Conservation (phyloP, 345 rosid species). For the Kernera saxatilis region DNA sequence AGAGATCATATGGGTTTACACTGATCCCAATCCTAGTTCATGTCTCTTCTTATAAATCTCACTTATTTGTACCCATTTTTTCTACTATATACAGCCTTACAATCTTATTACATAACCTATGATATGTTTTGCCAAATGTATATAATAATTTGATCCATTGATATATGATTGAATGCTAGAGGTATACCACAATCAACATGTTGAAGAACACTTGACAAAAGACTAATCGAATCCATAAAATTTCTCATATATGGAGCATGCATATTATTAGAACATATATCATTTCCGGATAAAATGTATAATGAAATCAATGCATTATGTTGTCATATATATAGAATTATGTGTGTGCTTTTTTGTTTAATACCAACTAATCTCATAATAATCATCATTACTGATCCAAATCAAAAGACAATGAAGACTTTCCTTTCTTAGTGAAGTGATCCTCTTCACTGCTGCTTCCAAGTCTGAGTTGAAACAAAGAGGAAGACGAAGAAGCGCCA, state of each 20-base stretch:
- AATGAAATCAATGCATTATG: constrained; percentile 18
- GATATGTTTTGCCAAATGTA: constrained; percentile 14
- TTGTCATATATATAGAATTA: constrained; percentile 14
- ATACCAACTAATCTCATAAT: constrained; percentile 17
- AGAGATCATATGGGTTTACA: constrained; percentile 35
- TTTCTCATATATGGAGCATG: background rate
- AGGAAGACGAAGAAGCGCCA: constrained; percentile 1
- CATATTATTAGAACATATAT: background rate
- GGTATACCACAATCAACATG: background rate
- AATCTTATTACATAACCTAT: constrained; percentile 16
- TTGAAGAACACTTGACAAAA: background rate
- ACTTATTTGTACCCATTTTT: constrained; percentile 7
- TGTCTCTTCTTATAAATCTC: constrained; percentile 26
- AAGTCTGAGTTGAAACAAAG: constrained; percentile 27
- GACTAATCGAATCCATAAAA: background rate
- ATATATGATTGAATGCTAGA: background rate
- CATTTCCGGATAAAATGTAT: background rate
- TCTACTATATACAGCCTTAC: background rate
- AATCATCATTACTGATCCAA: constrained; percentile 46
- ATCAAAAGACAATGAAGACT: constrained; percentile 61
- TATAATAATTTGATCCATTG: background rate
- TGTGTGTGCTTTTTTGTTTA: background rate
- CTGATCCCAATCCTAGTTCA: constrained; percentile 36
- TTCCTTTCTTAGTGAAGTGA: constrained; percentile 47
- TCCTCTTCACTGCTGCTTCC: constrained; percentile 17